A percentile compares a stretch with the other conserved stretches of the same genome.
Conservation (phyloP, 306 rosid genomes). For the Vigna nakashimae region DNA sequence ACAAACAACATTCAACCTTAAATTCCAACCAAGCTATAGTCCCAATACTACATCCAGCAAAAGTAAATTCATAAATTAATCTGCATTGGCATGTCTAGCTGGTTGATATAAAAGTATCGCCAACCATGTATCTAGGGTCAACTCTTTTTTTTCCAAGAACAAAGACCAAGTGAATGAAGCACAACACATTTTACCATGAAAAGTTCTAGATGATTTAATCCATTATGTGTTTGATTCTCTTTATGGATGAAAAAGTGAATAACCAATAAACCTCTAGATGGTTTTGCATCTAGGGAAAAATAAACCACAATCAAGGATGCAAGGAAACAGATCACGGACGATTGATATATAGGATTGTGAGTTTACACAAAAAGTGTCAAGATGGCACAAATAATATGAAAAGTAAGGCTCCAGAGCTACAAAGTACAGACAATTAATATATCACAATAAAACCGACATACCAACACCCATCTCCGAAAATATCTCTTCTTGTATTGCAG, state of each 20-base stretch:
- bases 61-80: background rate
- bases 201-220: background rate
- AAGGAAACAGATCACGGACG: too few species aligned
- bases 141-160: background rate
- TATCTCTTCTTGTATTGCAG: conserved; percentile 88
- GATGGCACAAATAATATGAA: conserved; percentile 27
- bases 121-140: conserved; percentile 8
- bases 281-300: background rate
- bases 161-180: background rate
- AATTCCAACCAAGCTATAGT: conserved; percentile 11
- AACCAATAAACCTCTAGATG: background rate
- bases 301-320: background rate
- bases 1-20: background rate
- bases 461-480: conserved; percentile 87
- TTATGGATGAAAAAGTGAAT: background rate
- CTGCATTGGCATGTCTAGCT: conserved; percentile 2
- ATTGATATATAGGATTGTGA: background rate
- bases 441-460: conserved; percentile 42
- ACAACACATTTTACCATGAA: conserved; percentile 12
- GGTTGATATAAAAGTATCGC: background rate
- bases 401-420: background rate
- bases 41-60: background rate
- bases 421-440: background rate
- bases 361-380: background rate
- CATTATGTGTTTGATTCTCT: background rate